Base-by-base conservation (phyloP, 202 grass and related monocot species). In the Carex arenaria region DNA sequence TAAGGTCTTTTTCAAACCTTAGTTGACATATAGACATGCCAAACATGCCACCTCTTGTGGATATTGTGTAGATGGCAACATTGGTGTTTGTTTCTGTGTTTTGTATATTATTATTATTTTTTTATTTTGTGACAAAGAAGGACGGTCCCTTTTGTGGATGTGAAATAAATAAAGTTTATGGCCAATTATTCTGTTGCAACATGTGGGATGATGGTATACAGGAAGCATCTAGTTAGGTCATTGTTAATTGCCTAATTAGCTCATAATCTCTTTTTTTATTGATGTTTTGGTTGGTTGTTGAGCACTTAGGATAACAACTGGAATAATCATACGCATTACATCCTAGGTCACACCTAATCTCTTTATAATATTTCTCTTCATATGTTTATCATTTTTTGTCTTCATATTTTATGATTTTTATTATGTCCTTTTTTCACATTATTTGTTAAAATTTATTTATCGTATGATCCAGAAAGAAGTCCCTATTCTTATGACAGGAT, bases 41-140 rank as follows among this genome's bases (percentile, higher is more conserved):
- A 64, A 82, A 66, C 34, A 52, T 55, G 80, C 42, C 80, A 82
- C 49, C 80, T 14, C 45, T 68, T 82, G 80, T 82, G 62, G 45
- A 82, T 82, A 82, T 81, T 67, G 57, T 66, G 23, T 68, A 64
- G 61, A 66, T 82, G 19, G 80, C 43, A 68, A 67, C 14, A 36
- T 64, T 45, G 23, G n/a, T 77, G 51, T 64, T 36, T 61, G 36
- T 22, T 7, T 59, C 7, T 15, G 10, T 12, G 15, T 72, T 38
- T 10, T 64, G 13, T 17, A 30, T 74, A 31, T 54, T 74, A 51
- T 17, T 53, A 17, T 52, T n/a, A 18, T 14, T 12, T n/a, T 38
- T 66, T 12, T 55, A 26, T 5, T 19, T 61, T 13, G 34, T 82
- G 12, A 81, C 53, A 23, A 62, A 79, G 43, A 81, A 28, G 20